Conservation (phyloP, 768 basidiomycete species). For the Tylopilus felleus region DNA sequence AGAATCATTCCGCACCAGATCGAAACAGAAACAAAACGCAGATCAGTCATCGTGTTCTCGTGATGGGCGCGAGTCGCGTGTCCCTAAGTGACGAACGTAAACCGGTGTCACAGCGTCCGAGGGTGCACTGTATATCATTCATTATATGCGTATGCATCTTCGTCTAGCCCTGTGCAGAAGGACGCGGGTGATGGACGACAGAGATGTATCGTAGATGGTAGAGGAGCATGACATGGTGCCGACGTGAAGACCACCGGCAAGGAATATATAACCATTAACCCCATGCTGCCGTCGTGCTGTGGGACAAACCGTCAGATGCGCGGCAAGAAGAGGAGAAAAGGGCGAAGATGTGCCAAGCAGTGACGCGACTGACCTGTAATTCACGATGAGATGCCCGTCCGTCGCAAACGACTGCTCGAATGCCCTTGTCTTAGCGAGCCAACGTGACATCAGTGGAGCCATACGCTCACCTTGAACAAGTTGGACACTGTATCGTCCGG, state of each 20-base stretch:
- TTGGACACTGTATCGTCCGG: constrained; percentile 75
- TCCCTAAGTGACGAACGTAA: neutral
- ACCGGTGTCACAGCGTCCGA: neutral
- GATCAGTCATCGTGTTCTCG: neutral
- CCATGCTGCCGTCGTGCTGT: constrained; percentile 64
- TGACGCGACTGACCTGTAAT: constrained; percentile 65
- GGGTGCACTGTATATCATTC: neutral
- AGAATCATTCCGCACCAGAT: constrained; percentile 4
- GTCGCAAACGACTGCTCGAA: constrained; percentile 71
- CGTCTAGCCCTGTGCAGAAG: neutral
- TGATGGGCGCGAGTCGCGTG: neutral
- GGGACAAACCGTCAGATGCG: constrained; percentile 2
- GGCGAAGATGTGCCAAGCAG: too few species aligned
- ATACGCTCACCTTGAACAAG: constrained; percentile 53
- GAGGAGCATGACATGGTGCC: neutral
- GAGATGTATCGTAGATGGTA: constrained; percentile 3
- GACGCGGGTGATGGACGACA: neutral
- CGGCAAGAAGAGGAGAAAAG: neutral
- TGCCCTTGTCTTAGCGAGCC: neutral
- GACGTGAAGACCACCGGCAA: neutral
- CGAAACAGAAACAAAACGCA: neutral
- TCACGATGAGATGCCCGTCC: constrained; percentile 86
- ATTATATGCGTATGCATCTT: constrained; percentile 1
- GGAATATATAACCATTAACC: constrained; percentile 35
- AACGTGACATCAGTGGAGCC: neutral